phyloP scores from a whole-genome alignment of 163 green algal species.

The Picocystis sp. region DNA sequence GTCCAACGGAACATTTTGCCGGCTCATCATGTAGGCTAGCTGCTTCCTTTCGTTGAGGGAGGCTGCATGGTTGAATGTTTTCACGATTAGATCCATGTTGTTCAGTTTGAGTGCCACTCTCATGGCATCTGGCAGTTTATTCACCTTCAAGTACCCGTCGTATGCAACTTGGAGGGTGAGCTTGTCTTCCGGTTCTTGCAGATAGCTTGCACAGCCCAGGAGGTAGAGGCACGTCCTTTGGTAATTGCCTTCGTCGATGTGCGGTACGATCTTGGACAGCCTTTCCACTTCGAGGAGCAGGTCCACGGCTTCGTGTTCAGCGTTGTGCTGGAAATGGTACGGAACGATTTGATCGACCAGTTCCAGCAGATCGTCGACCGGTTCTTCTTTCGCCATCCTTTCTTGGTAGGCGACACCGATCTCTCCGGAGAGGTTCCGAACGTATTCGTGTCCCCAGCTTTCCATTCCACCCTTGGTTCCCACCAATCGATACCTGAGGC shows the following conservation, averaged over 20 bases:
- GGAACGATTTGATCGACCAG: slow-evolving; percentile 65
- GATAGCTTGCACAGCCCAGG: slow-evolving; percentile 58
- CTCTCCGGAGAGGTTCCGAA: slow-evolving; percentile 80
- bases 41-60: slow-evolving; percentile 65
- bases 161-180: slow-evolving; percentile 51
- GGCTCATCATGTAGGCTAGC: slow-evolving; percentile 77
- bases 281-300: slow-evolving; percentile 82
- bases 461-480: slow-evolving; percentile 40
- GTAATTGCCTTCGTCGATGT: slow-evolving; percentile 76
- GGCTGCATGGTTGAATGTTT: slow-evolving; percentile 41
- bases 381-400: slow-evolving; percentile 17
- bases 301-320: slow-evolving; percentile 95
- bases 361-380: slow-evolving; percentile 51
- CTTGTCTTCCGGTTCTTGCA: slow-evolving; percentile 77
- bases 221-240: slow-evolving; percentile 85
- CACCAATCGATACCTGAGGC: slow-evolving; percentile 64
- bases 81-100: slow-evolving; percentile 15
- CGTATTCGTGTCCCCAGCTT: slow-evolving; percentile 89
- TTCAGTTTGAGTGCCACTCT: slow-evolving; percentile 67
- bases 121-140: slow-evolving; percentile 57
- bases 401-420: slow-evolving; percentile 51
- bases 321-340: slow-evolving; percentile 92
- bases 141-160: slow-evolving; percentile 56
- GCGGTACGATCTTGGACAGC: slow-evolving; percentile 56
- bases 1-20: slow-evolving; percentile 24